phyloP scores from a whole-genome alignment of 2,329 filamentous ascomycete genomes.

The Penicillium fuscoglaucum region DNA sequence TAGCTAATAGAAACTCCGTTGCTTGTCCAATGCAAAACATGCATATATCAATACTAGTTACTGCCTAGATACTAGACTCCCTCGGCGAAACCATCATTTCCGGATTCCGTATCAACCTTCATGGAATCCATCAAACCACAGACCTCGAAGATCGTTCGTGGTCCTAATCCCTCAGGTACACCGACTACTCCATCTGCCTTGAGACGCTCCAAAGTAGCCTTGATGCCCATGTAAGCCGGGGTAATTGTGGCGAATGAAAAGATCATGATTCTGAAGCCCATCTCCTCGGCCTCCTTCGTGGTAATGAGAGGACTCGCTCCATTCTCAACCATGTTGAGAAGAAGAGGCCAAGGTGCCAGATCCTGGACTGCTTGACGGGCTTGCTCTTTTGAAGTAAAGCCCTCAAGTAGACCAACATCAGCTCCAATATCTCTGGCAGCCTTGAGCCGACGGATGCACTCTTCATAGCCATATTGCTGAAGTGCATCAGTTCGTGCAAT shows the following conservation, averaged over 20 bases:
- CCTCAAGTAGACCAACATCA: conserved; percentile 46
- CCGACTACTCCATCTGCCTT: conserved; percentile 39
- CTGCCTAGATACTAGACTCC: conserved; percentile 22
- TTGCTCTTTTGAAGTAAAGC: conserved; percentile 40
- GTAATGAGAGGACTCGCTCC: conserved; percentile 42
- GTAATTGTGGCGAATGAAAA: conserved; percentile 42
- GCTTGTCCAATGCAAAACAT: neutral
- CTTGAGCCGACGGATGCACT: conserved; percentile 40
- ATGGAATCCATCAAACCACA: conserved; percentile 45
- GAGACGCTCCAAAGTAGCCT: conserved; percentile 34
- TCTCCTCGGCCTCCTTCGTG: conserved; percentile 39
- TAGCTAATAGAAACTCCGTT: neutral
- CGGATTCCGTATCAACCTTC: conserved; percentile 41
- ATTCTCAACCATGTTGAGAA: conserved; percentile 49
- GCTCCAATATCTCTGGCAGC: conserved; percentile 42
- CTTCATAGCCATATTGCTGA: conserved; percentile 43
- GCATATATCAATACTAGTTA: neutral
- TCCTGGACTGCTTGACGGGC: conserved; percentile 38
- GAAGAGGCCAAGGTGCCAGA: conserved; percentile 41
- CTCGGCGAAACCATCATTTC: conserved; percentile 34
- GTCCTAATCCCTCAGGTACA: conserved; percentile 32
- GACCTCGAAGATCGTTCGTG: conserved; percentile 42
- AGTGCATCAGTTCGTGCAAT: conserved; percentile 46
- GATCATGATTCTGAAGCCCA: conserved; percentile 48
- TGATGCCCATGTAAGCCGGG: conserved; percentile 41